Base-by-base conservation (phyloP, 441 rosid genomes). In the Arabidopsis hybrid region DNA sequence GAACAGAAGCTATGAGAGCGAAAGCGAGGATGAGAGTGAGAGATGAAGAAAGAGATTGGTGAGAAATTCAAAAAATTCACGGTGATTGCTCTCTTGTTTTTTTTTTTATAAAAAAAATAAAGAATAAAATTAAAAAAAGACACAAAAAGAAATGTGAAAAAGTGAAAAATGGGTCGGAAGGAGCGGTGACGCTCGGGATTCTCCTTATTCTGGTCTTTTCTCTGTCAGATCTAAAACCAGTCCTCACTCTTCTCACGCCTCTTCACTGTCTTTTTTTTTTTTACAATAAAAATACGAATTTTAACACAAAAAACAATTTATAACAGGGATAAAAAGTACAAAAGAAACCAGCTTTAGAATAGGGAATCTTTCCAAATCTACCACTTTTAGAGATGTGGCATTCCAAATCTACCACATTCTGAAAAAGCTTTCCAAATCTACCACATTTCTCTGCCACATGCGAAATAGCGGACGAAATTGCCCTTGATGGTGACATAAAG, bases 141-240 rank as follows among this genome's bases (percentile, higher is more conserved):
- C 66, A 65, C 64, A 73, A 74, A 74, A 67, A 67, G 69, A 75
- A 75, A 67, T 61, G 78, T 75, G 78, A 75, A 68, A 46, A 75
- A 53, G 73, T 60, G 63, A 68, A 75, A 68, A 38, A 35, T 31
- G 21, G 56, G 69, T 75, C 31, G 63, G 68, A 32, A 52, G 69
- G 73, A 75, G 79, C 79, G 79, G 79, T 75, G 79, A 75, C 74
- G 79, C 79, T 68, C 74, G 79, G 65, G 79, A 68, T 75, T 68
- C 79, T 74, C 72, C 68, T 59, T 57, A n/a, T 45, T 57, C 56
- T 49, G 40, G 12, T 43, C 70, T 64, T 39, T 39, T 13, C 2
- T 73, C 46, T 74, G 73, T 67, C 78, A 74, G 78, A 51, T 59
- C 67, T 16, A 1, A 43, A 43, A 43, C 1, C 18, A 14, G 4